Percentiles rank a stretch among this genome's conserved stretches.
Evolutionary conservation across 805 yeast species (phyloP).

Genomic region (Candida tallmaniae): DNA sequence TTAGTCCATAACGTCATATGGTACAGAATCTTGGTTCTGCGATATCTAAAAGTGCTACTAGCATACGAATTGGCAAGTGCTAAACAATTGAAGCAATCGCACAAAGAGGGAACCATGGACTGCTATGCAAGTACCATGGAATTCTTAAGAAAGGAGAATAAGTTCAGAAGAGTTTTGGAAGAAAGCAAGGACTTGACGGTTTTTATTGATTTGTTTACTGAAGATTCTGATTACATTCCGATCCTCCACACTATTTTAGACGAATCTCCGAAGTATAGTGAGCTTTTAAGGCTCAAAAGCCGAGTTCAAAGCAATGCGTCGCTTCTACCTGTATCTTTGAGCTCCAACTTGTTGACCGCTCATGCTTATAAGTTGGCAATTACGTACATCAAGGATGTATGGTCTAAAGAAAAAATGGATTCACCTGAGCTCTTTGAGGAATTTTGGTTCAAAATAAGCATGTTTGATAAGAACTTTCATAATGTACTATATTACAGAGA

Average conservation of each 20-base stretch:
- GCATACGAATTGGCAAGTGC: constrained; percentile 8
- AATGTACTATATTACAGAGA: constrained; percentile 5
- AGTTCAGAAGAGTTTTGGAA: not conserved
- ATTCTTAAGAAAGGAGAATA: constrained; percentile 3
- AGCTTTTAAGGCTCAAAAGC: no score
- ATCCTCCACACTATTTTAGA: constrained; percentile 8
- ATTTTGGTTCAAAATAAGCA: constrained; percentile 17
- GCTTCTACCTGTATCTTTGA: no score
- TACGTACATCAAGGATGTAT: constrained; percentile 5
- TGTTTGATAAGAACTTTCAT: constrained; percentile 14
- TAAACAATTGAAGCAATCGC: not conserved
- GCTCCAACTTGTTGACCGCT: constrained; percentile 12
- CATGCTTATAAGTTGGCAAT: constrained; percentile 15
- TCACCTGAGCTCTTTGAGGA: constrained; percentile 8
- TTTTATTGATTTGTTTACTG: constrained; percentile 9
- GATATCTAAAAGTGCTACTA: constrained; percentile 5
- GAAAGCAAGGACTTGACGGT: constrained; percentile 1
- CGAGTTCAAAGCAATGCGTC: no score
- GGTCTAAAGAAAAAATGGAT: constrained; percentile 1
- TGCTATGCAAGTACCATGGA: constrained; percentile 4
- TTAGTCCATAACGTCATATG: constrained; percentile 13
- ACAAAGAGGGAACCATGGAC: constrained; percentile 2
- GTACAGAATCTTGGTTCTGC: constrained; percentile 8
- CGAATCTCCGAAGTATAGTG: no score
- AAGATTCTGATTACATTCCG: constrained; percentile 14